Percentiles rank a stretch among this genome's conserved stretches.
Evolutionary conservation across 139 green algal genomes (phyloP).

Genomic region (Chlorella ohadii): DNA sequence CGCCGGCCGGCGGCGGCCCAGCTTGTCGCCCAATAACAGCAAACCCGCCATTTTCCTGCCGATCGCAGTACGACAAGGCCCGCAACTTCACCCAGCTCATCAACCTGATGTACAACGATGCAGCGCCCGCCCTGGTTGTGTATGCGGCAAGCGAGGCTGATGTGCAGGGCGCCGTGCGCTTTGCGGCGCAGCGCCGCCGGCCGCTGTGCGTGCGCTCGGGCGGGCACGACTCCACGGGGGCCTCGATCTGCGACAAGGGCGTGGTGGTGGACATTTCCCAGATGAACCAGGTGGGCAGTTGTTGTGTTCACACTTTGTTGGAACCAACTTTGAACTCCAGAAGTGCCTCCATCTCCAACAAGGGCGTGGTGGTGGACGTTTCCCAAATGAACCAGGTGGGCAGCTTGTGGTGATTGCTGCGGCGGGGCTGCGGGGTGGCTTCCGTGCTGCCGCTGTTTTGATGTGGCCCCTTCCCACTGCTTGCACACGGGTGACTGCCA

Average conservation of each 20-base stretch:
- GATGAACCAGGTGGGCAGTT: neutral
- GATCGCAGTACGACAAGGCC: neutral
- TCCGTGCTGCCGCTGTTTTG: too few relatives aligned
- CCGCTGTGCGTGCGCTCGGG: conserved; percentile 13
- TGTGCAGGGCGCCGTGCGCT: neutral
- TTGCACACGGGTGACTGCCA: too few relatives aligned
- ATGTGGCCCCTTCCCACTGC: too few relatives aligned
- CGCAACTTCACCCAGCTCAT: neutral
- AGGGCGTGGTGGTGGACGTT: conserved; percentile 16
- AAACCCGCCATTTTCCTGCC: neutral
- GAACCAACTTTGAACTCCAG: too few relatives aligned
- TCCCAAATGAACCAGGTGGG: neutral
- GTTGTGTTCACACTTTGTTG: too few relatives aligned
- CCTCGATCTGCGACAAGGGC: neutral
- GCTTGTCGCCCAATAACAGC: too few relatives aligned
- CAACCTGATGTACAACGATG: neutral
- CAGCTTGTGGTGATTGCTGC: too few relatives aligned
- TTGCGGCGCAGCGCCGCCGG: neutral
- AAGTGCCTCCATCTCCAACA: neutral
- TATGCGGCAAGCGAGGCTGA: conserved; percentile 4
- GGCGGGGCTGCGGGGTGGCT: too few relatives aligned
- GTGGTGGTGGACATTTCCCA: neutral
- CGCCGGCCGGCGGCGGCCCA: neutral
- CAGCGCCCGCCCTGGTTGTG: neutral
- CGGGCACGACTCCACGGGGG: conserved; percentile 9